Evolutionary conservation across 2,329 filamentous ascomycete species (phyloP), one percentile per base, ranked within the genome.

Genomic region (Arthrinium phaeospermum): DNA sequence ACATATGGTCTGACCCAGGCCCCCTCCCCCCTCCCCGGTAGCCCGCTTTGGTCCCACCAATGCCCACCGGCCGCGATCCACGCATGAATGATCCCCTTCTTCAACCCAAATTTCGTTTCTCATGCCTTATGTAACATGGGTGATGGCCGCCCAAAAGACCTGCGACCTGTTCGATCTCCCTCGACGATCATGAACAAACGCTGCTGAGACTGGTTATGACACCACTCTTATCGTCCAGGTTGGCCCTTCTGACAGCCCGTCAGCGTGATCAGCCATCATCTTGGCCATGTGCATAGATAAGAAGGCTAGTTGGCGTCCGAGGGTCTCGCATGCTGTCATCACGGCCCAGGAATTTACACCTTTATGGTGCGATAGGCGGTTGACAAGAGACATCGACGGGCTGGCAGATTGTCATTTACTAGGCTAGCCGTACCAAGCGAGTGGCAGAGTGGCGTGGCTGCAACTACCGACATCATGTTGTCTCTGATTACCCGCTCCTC

Each of bases 31-130:
- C 16, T 24, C 30, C 30, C 30, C 30, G 53, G 30, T 14, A 37
- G 30, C 53, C 30, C 30, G 16, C n/a, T 1, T 47, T 6, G 14
- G 53, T 61, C 30, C 53, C 53, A 64, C 57, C 34, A 19, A 41
- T n/a, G 34, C 34, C 57, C 57, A 41, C 57, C 57, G 6, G 10
- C 57, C 1, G 8, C 34, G 57, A n/a, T 64, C 57, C 57, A 44
- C 68, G 68, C 68, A 70, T 70, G 68, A 70, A 70, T 70, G 68
- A 70, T 53, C 68, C 46, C 49, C 68, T 53, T 41, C 49, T 22
- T 49, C 34, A 44, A 70, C 45, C 68, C 68, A 51, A 53, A 70
- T 47, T 51, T 49, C 49, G 49, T 53, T 51, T 53, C 34, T 70
- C 44, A 70, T 70, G 68, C 68, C 68, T 49, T 49, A 30, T 30